These are phyloP conservation scores for Thermomyces lanuginosus DNA, from an alignment of 2,329 filamentous ascomycete species.

Conservation along the genomic window DNA sequence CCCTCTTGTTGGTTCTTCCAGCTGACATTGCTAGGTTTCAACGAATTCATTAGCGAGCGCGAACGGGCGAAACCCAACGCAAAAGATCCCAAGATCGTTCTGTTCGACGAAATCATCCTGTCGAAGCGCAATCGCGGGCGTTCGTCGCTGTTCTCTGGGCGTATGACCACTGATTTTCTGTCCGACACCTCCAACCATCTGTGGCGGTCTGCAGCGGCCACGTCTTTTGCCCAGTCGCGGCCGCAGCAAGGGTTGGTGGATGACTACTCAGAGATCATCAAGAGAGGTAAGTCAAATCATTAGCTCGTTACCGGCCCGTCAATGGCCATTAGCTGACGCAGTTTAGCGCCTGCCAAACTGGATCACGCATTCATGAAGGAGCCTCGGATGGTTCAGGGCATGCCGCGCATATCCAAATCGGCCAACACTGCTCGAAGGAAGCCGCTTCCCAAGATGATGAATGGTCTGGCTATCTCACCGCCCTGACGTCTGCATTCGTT, in stretches of 20 bases:
- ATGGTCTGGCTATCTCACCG: conserved; percentile 22
- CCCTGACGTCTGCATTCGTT: no score
- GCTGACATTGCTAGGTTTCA: conserved; percentile 33
- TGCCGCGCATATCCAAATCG: conserved; percentile 44
- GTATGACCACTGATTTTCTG: conserved; percentile 38
- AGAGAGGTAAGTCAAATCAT: conserved; percentile 27
- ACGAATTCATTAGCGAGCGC: conserved; percentile 49
- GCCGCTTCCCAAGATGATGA: conserved; percentile 28
- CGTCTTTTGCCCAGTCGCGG: conserved; percentile 38
- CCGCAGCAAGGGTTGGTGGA: conserved; percentile 26
- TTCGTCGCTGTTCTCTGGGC: conserved; percentile 38
- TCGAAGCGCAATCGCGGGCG: conserved; percentile 48
- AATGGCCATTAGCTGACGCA: conserved; percentile 1
- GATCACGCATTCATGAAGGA: conserved; percentile 83
- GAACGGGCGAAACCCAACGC: conserved; percentile 35
- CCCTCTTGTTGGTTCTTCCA: neutral
- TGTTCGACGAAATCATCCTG: conserved; percentile 50
- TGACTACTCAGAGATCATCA: conserved; percentile 37
- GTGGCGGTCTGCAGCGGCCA: conserved; percentile 46
- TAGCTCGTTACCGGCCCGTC: neutral
- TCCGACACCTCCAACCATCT: conserved; percentile 47
- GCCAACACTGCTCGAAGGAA: conserved; percentile 27
- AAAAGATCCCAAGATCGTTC: conserved; percentile 40
- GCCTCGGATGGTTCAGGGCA: conserved; percentile 73
- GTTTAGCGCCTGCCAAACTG: conserved; percentile 53